Base-by-base conservation (phyloP, 257 asterid species). In the Mitragyna speciosa region DNA sequence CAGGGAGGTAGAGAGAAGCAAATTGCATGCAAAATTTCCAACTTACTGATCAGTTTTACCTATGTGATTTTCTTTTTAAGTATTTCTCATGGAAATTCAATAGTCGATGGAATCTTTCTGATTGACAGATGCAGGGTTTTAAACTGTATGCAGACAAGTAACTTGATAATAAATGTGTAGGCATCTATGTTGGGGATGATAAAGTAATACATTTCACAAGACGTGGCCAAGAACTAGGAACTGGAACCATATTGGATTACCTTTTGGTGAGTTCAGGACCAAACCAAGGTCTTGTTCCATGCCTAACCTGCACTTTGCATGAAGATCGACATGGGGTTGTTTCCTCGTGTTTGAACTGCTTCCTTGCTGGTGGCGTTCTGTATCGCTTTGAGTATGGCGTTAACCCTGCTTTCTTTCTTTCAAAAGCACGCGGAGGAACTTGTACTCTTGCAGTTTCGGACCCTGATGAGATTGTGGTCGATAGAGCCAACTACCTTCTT, bases 341-440 rank as follows among this genome's bases (percentile, higher is more conserved):
- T 74, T 87, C 89, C 3, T 89, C 98, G 0, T 96, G 99, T 72
- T 77, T 96, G 83, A 65, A 93, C 80, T 96, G 99, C 90, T 96
- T 96, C 90, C 97, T 96, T 19, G 91, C 96, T 4, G 99, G 98
- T 19, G 99, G 98, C 41, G 79, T 88, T 72, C 86, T 96, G 31
- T 96, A 96, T 70, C 92, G 96, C 61, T 96, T 96, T 31, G 97
- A 93, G 79, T 96, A 96, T 59, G 77, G 91, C 11, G 99, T 96
- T 69, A 90, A 69, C 83, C 96, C 93, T 0, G 90, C 96, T 43
- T 88, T 91, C 24, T 96, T 96, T 77, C 84, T 96, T 6, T 97
- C 97, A 22, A 92, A 92, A 84, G 98, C 97, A 8, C 92, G 99
- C 36, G 99, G 99, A 49, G 99, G 99, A 77, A 93, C 99, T 9